Evolutionary conservation across 2,329 filamentous ascomycete species (phyloP).

Genomic region (Clonostachys chloroleuca): DNA sequence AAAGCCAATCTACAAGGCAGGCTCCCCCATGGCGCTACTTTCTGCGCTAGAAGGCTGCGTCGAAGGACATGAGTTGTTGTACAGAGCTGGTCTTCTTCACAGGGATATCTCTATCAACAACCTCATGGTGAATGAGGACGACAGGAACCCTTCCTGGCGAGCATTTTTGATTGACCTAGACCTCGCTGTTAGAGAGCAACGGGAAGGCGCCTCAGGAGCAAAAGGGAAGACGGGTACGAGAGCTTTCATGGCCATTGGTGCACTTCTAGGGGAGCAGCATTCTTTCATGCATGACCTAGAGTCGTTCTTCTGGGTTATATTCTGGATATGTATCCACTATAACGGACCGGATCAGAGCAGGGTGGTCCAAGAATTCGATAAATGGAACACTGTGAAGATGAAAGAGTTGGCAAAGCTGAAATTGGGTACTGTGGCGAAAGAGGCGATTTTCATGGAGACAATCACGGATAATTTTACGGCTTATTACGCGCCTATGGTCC

Average conservation of each 20-base stretch:
- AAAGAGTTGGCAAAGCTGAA: constrained; percentile 14
- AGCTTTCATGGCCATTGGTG: constrained; percentile 40
- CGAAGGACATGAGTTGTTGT: constrained; percentile 27
- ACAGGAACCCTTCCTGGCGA: constrained; percentile 26
- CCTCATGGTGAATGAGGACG: constrained; percentile 39
- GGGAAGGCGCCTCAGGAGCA: constrained; percentile 24
- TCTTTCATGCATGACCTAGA: constrained; percentile 42
- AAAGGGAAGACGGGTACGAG: constrained; percentile 35
- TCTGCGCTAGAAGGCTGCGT: constrained; percentile 28
- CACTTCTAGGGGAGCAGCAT: constrained; percentile 32
- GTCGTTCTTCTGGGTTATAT: constrained; percentile 43
- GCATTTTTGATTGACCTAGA: constrained; percentile 38
- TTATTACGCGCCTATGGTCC: too few species aligned
- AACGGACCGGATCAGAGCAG: constrained; percentile 9
- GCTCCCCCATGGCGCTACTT: constrained; percentile 26
- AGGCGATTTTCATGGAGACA: too few species aligned
- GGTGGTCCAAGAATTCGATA: constrained; percentile 17
- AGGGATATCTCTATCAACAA: constrained; percentile 39
- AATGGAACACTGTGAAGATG: constrained; percentile 27
- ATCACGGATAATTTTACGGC: too few species aligned
- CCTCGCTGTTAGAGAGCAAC: constrained; percentile 23
- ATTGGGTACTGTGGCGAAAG: not conserved
- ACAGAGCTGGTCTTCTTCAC: constrained; percentile 28
- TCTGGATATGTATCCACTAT: constrained; percentile 40
- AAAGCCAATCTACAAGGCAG: constrained; percentile 23